Base-by-base conservation (phyloP, 371 early-diverging fungal species). In the Saksenaea vasiformis region DNA sequence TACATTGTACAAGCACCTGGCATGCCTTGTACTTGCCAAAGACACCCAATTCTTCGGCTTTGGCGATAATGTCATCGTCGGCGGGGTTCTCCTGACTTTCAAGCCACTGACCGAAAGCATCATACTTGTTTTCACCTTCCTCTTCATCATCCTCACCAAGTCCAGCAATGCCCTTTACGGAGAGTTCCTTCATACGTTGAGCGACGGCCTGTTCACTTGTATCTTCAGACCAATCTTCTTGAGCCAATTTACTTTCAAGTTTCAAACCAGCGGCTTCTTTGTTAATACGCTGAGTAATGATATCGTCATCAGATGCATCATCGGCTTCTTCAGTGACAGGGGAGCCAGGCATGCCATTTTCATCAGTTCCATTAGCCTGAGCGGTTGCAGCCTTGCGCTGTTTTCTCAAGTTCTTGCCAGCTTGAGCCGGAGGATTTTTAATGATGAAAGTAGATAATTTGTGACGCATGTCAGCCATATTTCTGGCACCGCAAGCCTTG, bases 401-500 rank as follows among this genome's bases (percentile, higher is more conserved):
- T 71, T 87, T 89, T 71, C 91, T 91, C 35, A 82, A 82, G 62
- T 88, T 86, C 67, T 84, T 82, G 58, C 78, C 79, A 47, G 76
- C 79, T 38, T 72, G 70, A 22, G 80, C 87, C 57, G 98, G 98
- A 53, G 96, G 97, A 82, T 98, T 91, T 85, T 95, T 96, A 68
- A 94, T 64, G 71, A 98, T 97, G 71, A 76, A 98, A 15, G 94
- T 88, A 56, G 90, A 80, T 59, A 98, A 85, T 73, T 93, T 92
- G 76, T 98, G 98, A 53, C 90, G 84, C 86, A 93, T 94, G 67
- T 97, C 97, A 31, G 90, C 95, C 59, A 84, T 78, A 62, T 85
- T 86, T 76, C 89, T 83, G 64, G 92, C 85, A 64, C 99, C 99
- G 72, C 99, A 98, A 2, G 99, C 99, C 66, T 91, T 92, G 81